Conservation (phyloP, 768 basidiomycete genomes). For the Tricholoma hemisulphureum region DNA sequence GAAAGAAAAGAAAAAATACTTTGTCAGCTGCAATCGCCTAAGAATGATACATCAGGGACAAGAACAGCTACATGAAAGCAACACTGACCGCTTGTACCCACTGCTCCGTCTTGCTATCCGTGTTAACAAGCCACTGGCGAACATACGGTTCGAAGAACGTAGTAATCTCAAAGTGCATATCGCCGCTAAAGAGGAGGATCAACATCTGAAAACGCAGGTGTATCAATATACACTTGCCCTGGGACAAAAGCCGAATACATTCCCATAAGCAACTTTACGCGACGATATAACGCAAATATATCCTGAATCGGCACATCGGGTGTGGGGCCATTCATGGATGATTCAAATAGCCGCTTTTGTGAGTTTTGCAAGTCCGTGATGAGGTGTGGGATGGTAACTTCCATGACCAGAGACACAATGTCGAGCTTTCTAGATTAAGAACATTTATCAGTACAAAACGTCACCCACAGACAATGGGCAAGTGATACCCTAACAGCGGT, state of each 20-base stretch:
- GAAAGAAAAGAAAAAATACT: conserved; percentile 23
- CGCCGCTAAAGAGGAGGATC: conserved; percentile 37
- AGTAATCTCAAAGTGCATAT: conserved; percentile 65
- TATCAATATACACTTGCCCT: conserved; percentile 46
- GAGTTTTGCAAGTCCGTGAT: conserved; percentile 65
- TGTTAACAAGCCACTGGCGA: conserved; percentile 83
- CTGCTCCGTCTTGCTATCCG: conserved; percentile 83
- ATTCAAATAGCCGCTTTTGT: conserved; percentile 74
- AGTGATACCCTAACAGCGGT: conserved; percentile 72
- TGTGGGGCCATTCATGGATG: conserved; percentile 82
- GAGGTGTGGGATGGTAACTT: conserved; percentile 62
- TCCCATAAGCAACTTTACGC: conserved; percentile 68
- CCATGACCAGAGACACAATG: conserved; percentile 72
- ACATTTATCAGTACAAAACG: background rate
- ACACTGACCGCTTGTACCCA: conserved; percentile 88
- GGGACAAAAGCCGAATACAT: conserved; percentile 84
- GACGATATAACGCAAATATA: conserved; percentile 81
- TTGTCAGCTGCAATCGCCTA: conserved; percentile 74
- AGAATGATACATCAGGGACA: conserved; percentile 3
- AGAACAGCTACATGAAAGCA: background rate
- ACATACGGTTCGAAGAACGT: conserved; percentile 88
- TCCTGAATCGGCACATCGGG: conserved; percentile 89
- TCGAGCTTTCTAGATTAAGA: conserved; percentile 56
- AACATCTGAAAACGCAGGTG: conserved; percentile 1
- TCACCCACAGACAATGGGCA: background rate